phyloP scores from a whole-genome alignment of 805 yeast genomes.

The Wickerhamiella occidentalis region DNA sequence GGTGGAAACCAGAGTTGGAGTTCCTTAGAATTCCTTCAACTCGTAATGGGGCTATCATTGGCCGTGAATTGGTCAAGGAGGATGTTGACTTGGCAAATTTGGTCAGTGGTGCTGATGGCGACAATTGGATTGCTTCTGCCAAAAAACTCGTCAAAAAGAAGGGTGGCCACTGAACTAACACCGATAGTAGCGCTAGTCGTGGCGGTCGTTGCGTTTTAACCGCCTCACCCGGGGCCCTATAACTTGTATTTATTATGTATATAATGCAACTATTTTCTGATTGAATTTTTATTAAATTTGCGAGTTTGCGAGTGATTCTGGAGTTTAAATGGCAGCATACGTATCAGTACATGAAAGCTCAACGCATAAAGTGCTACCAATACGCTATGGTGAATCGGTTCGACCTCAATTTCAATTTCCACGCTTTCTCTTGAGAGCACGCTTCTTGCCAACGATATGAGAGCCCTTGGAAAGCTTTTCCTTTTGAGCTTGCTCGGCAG shows the following conservation, averaged over 20 bases:
- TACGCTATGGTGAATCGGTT: no score
- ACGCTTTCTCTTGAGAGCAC: slow-evolving; percentile 23
- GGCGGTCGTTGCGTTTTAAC: neutral
- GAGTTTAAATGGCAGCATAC: no score
- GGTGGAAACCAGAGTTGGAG: slow-evolving; percentile 80
- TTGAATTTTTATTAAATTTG: no score
- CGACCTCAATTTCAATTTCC: neutral
- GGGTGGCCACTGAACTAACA: neutral
- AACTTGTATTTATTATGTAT: neutral
- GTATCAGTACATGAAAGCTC: no score
- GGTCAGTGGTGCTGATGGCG: slow-evolving; percentile 70
- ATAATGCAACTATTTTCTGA: neutral
- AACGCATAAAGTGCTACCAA: neutral
- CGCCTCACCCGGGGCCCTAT: neutral
- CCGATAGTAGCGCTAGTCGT: no score
- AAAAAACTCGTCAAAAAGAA: neutral
- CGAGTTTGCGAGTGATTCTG: no score
- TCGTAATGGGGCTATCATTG: slow-evolving; percentile 80
- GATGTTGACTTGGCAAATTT: slow-evolving; percentile 40
- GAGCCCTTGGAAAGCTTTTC: slow-evolving; percentile 16
- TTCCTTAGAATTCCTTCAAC: slow-evolving; percentile 90
- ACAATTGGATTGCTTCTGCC: slow-evolving; percentile 62
- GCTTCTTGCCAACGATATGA: slow-evolving; percentile 27
- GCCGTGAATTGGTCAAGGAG: slow-evolving; percentile 31
- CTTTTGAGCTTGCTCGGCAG: slow-evolving; percentile 17